Evolutionary conservation across 768 basidiomycete species (phyloP), one percentile per base, ranked within the genome.

Genomic region (Russula emetica): DNA sequence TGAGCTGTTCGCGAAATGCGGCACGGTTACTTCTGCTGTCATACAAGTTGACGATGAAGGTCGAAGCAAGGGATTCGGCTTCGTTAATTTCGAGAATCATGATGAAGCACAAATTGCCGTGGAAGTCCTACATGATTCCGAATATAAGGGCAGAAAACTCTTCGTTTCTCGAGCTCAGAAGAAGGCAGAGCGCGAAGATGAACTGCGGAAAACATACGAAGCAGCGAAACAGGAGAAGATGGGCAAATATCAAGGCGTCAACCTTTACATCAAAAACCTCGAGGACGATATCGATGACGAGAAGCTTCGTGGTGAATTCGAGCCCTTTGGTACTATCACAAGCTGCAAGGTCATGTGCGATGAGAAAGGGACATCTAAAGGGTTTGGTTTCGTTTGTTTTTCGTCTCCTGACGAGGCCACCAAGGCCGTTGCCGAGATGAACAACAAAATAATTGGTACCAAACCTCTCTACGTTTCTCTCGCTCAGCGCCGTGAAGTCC

Each of bases 331-430:
- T 58, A 85, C 91, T 67, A 94, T 99, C 79, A 99, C 96, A 68
- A 96, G 93, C 74, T 95, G 91, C 84, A 98, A 97, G 82, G 90
- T 99, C 74, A 99, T 99, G 97, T 87, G 90, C 69, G 96, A 98
- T 76, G 97, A 98, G 63, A 96, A 92, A 77, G 84, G 83, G 64
- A 85, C 82, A 58, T 97, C 94, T 11, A 94, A 94, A 75, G 94
- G 96, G 69, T 99, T 99, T 72, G 97, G 97, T 68, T 99, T 99
- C 74, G 97, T 99, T 70, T 99, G 97, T 78, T 99, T 94, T 82
- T 93, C 94, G 40, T 89, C 94, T 58, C 94, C 97, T 54, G 97
- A 99, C 69, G 97, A 99, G 78, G 95, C 97, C 26, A 98, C 94
- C 72, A 98, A 98, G 81, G 97, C 97, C 66, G 94, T 98, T 64